phyloP scores from a whole-genome alignment of 257 asterid genomes.

The Eustoma russellianum region DNA sequence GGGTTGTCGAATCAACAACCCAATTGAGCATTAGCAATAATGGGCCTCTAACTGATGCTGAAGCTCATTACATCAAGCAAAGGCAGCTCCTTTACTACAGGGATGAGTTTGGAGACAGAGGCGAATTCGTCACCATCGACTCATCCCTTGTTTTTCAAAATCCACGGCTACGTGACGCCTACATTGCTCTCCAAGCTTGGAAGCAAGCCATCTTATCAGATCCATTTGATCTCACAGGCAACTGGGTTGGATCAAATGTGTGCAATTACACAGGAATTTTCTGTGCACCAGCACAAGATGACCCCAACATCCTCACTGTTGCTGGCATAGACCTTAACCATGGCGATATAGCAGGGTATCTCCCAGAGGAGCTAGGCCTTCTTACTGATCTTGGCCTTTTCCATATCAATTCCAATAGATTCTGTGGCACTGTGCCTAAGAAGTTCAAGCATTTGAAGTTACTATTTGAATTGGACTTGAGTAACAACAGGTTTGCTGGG shows the following conservation, averaged over 20 bases:
- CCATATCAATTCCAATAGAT: slow-evolving; percentile 74
- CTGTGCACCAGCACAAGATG: slow-evolving; percentile 67
- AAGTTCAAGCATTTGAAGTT: slow-evolving; percentile 43
- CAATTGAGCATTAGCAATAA: slow-evolving; percentile 16
- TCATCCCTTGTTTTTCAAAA: slow-evolving; percentile 60
- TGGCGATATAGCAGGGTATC: slow-evolving; percentile 82
- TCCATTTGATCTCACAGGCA: slow-evolving; percentile 45
- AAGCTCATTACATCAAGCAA: slow-evolving; percentile 42
- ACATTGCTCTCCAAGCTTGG: slow-evolving; percentile 89
- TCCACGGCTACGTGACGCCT: slow-evolving; percentile 51
- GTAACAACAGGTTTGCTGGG: slow-evolving; percentile 85
- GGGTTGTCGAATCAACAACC: slow-evolving; percentile 11
- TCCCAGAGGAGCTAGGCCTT: slow-evolving; percentile 76
- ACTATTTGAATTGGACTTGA: slow-evolving; percentile 69
- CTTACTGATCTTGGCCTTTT: slow-evolving; percentile 74
- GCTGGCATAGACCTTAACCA: slow-evolving; percentile 87
- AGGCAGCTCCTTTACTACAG: slow-evolving; percentile 69
- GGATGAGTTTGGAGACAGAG: slow-evolving; percentile 70
- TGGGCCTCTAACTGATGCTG: slow-evolving; percentile 52
- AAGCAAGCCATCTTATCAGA: slow-evolving; percentile 78
- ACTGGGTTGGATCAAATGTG: slow-evolving; percentile 76
- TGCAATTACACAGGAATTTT: slow-evolving; percentile 60
- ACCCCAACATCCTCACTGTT: slow-evolving; percentile 42
- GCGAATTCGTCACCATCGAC: slow-evolving; percentile 63
- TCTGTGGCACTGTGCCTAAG: slow-evolving; percentile 62